Evolutionary conservation across 148 eudicot genomes (phyloP).

Genomic region (Limonium bicolor): DNA sequence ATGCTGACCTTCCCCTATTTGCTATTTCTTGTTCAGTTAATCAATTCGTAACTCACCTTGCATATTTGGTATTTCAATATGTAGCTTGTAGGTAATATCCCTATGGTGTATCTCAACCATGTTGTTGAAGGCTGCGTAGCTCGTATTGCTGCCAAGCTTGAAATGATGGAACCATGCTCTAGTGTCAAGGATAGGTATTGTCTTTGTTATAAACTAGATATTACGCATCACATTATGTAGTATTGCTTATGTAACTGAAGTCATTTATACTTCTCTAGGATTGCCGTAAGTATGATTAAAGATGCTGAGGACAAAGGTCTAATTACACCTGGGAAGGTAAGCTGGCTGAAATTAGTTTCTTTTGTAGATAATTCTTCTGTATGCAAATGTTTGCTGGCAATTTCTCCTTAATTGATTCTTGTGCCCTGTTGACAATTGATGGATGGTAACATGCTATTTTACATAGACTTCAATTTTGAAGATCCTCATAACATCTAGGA

Average conservation of each 20-base stretch:
- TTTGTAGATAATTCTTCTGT: background rate
- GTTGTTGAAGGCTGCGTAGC: constrained; percentile 43
- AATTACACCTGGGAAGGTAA: constrained; percentile 42
- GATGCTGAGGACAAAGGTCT: constrained; percentile 21
- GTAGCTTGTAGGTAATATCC: constrained; percentile 41
- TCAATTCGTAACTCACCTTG: background rate
- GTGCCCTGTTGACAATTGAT: constrained; percentile 4
- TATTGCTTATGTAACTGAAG: background rate
- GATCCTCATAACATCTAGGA: too few species aligned
- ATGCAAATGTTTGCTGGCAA: background rate
- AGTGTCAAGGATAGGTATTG: constrained; percentile 40
- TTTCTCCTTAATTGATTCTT: background rate
- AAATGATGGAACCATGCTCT: constrained; percentile 48
- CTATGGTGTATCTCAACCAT: constrained; percentile 44
- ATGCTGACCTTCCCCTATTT: background rate
- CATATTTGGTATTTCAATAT: background rate
- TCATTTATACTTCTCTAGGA: background rate
- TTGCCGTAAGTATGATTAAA: background rate
- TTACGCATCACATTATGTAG: background rate
- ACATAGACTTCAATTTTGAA: too few species aligned
- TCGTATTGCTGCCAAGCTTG: constrained; percentile 44
- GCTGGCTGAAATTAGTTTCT: background rate
- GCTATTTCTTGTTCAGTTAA: background rate
- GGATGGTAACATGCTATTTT: too few species aligned
- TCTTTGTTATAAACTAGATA: background rate